Evolutionary conservation across 495 filamentous ascomycete genomes (phyloP).

Genomic region (Sabuloglossum arenarium): DNA sequence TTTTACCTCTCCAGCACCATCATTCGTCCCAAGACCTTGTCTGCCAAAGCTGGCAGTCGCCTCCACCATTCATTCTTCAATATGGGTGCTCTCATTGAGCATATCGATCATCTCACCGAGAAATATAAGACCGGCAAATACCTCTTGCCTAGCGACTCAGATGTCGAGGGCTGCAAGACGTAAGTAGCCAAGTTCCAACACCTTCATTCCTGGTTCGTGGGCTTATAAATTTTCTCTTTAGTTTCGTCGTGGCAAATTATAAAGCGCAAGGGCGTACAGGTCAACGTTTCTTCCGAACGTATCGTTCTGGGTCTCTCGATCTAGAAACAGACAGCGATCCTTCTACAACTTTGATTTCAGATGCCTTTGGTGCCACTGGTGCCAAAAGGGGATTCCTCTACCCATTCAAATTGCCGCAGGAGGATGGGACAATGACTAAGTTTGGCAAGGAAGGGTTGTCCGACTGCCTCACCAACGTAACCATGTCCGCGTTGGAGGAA

Average conservation of each 20-base stretch:
- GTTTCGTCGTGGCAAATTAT: neutral
- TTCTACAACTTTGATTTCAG: neutral
- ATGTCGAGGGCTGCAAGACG: neutral
- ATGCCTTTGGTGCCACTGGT: neutral
- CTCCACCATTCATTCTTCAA: neutral
- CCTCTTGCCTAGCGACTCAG: neutral
- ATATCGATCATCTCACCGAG: neutral
- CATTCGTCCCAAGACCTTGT: neutral
- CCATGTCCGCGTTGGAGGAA: neutral
- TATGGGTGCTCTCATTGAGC: neutral
- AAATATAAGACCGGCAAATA: neutral
- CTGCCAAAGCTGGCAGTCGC: neutral
- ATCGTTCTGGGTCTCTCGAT: neutral
- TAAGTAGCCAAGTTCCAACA: neutral
- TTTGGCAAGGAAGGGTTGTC: neutral
- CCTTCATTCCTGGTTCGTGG: too few species aligned
- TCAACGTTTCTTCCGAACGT: neutral
- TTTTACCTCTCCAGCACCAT: neutral
- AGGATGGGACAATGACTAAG: neutral
- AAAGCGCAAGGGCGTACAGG: neutral
- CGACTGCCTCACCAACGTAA: neutral
- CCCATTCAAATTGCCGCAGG: neutral
- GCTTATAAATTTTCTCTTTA: neutral
- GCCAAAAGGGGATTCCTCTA: neutral
- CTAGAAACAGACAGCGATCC: neutral